Conservation (phyloP, 257 asterid species). For the Solanum lycopersicoides region DNA sequence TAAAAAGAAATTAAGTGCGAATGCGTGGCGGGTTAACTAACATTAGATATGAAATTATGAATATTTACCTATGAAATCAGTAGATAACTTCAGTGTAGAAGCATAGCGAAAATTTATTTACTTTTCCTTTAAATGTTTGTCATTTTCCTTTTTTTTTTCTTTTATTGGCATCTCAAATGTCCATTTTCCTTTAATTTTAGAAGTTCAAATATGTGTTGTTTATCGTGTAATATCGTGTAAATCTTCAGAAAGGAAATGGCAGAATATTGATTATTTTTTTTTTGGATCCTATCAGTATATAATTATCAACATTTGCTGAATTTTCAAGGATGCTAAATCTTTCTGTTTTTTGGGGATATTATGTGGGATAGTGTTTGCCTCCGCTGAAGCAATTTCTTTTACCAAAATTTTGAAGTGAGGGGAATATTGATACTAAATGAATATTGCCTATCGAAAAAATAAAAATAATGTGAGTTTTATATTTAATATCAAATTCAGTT, state of each 20-base stretch:
- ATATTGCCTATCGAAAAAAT: not conserved
- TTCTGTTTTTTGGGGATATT: not conserved
- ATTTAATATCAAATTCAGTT: not conserved
- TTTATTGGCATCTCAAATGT: not conserved
- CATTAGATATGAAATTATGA: not conserved
- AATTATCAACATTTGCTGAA: not conserved
- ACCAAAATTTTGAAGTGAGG: not conserved
- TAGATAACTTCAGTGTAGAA: not conserved
- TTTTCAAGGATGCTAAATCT: not conserved
- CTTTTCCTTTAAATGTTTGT: not conserved
- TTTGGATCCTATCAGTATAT: not conserved
- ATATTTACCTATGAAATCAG: not conserved
- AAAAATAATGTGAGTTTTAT: not conserved
- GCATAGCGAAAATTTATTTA: not conserved
- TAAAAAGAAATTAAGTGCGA: not conserved
- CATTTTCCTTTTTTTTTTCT: not conserved
- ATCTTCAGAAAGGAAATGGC: not conserved
- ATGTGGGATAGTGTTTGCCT: not conserved
- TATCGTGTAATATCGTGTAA: not conserved
- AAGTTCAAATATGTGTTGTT: not conserved
- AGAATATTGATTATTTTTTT: not conserved
- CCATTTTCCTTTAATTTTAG: not conserved
- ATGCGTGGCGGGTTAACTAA: not conserved
- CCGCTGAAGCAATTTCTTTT: not conserved
- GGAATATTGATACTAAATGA: not conserved